A percentile compares a stretch with the other conserved stretches of the same genome.
These are phyloP conservation scores for Musa itinerans DNA, from an alignment of 176 grass and related monocot genomes.

Conservation along the genomic window DNA sequence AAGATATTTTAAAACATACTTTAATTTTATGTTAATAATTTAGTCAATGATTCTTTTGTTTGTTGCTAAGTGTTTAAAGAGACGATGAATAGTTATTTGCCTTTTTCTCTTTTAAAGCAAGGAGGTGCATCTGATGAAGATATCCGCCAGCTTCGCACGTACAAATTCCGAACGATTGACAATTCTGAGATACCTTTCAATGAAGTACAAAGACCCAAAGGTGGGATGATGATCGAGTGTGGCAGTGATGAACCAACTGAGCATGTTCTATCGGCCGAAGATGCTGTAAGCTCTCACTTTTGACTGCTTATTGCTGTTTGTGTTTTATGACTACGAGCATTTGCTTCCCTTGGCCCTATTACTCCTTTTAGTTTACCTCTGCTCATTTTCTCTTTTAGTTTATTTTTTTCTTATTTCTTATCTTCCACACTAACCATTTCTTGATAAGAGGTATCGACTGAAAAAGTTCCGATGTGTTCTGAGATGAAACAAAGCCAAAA, in stretches of 20 bases:
- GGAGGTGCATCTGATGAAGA: constrained; percentile 10
- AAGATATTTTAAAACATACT: not conserved
- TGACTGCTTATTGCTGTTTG: not conserved
- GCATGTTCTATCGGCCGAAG: constrained; percentile 1
- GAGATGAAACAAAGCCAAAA: too few species aligned
- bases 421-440: too few species aligned
- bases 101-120: constrained; percentile 1
- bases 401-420: too few species aligned
- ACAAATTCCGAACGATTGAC: not conserved
- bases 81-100: not conserved
- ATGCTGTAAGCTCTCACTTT: not conserved
- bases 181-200: not conserved
- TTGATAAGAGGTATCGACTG: too few species aligned
- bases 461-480: too few species aligned
- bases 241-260: not conserved
- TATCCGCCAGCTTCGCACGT: not conserved
- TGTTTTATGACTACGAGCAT: too few species aligned
- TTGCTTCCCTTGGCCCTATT: too few species aligned
- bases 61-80: not conserved
- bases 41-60: not conserved
- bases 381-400: not conserved
- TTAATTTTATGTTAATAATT: not conserved
- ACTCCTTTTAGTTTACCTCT: not conserved
- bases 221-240: constrained; percentile 4
- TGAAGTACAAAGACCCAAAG: too few species aligned